Percentiles rank a stretch among this genome's conserved stretches.
Conservation (phyloP, 495 filamentous ascomycete species). For the Diplogelasinospora grovesii region DNA sequence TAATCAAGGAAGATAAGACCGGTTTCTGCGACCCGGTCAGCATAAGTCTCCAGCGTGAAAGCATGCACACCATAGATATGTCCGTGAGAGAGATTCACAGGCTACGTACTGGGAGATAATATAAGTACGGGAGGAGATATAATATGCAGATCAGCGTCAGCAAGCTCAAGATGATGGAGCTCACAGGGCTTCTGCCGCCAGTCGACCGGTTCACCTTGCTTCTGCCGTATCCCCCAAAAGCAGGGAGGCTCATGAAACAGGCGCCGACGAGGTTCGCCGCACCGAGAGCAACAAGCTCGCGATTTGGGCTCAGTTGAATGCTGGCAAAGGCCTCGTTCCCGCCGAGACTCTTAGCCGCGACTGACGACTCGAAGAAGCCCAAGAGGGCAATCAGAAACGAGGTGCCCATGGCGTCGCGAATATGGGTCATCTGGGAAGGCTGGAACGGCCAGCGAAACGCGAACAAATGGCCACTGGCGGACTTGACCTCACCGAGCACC, state of each 20-base stretch:
- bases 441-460: conserved; percentile 81
- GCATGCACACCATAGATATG: too few relatives aligned
- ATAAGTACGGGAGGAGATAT: conserved; percentile 83
- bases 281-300: conserved; percentile 89
- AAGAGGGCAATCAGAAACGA: conserved; percentile 90
- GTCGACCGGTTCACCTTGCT: conserved; percentile 93
- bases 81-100: background rate
- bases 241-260: conserved; percentile 84
- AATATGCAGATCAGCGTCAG: conserved; percentile 75
- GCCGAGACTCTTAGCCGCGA: conserved; percentile 89
- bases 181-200: conserved; percentile 89
- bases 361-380: conserved; percentile 96
- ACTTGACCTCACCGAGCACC: conserved; percentile 74
- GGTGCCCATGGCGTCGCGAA: conserved; percentile 82
- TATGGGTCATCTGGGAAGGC: conserved; percentile 63
- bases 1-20: conserved; percentile 88
- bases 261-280: conserved; percentile 85
- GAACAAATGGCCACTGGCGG: conserved; percentile 61
- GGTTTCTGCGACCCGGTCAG: conserved; percentile 63
- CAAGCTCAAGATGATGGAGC: conserved; percentile 71
- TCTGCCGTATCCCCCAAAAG: conserved; percentile 93
- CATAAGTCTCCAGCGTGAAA: too few relatives aligned
- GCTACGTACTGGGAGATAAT: conserved; percentile 78
- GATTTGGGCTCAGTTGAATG: conserved; percentile 79
- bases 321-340: conserved; percentile 56